Percentiles rank a stretch among this genome's conserved stretches.
Conservation (phyloP, 148 eudicot species). For the Camellia granthamiana region DNA sequence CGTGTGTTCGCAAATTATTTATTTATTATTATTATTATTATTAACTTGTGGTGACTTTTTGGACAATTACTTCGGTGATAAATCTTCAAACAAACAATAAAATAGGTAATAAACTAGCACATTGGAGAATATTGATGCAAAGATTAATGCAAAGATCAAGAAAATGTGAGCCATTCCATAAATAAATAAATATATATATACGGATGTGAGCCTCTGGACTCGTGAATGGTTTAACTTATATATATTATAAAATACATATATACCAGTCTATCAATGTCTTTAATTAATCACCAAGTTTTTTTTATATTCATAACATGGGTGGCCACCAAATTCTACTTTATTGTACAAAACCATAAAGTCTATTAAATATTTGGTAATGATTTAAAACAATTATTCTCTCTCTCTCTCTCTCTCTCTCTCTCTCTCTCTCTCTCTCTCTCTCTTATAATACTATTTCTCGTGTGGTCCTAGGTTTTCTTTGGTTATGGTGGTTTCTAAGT, state of each 20-base stretch:
- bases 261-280: not conserved
- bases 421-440: not conserved
- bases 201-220: not conserved
- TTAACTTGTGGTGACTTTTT: too few species aligned
- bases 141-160: not conserved
- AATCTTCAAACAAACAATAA: not conserved
- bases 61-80: too few species aligned
- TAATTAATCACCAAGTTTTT: not conserved
- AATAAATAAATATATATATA: not conserved
- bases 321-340: not conserved
- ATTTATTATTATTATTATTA: too few species aligned
- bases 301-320: not conserved
- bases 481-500: too few species aligned
- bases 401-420: not conserved
- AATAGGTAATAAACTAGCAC: not conserved
- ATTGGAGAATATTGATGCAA: not conserved
- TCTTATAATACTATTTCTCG: too few species aligned
- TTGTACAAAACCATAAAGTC: not conserved
- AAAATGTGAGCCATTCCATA: not conserved
- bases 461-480: too few species aligned
- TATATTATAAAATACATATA: not conserved
- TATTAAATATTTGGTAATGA: not conserved
- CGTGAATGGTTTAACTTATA: too few species aligned
- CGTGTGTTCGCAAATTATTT: too few species aligned
- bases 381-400: too few species aligned